A percentile compares a stretch with the other conserved stretches of the same genome.
These are phyloP conservation scores for Drechslerella coelobrocha DNA, from an alignment of 2,329 filamentous ascomycete species.

Conservation along the genomic window DNA sequence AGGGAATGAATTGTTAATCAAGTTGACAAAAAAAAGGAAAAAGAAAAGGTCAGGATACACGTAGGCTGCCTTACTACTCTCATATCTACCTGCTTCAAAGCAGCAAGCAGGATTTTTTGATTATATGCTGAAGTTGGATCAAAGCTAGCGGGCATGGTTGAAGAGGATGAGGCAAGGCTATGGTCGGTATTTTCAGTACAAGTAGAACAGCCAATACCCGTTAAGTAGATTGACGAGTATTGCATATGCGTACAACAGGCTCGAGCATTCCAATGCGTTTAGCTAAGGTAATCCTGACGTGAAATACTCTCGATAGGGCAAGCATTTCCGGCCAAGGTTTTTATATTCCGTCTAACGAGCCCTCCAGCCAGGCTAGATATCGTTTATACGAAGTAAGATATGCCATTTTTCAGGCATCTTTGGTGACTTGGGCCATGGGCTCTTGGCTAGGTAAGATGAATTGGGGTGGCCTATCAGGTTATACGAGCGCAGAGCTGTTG, in stretches of 20 bases:
- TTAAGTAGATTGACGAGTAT: no score
- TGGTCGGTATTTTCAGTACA: no score
- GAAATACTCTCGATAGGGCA: no score
- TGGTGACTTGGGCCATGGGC: background rate
- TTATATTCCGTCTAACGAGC: no score
- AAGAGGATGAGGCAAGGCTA: no score
- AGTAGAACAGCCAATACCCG: no score
- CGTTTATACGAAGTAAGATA: no score
- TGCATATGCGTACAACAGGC: no score
- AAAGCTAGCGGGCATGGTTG: constrained; percentile 1
- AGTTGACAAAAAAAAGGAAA: background rate
- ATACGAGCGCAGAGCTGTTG: background rate
- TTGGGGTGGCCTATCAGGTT: background rate
- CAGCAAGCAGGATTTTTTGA: constrained; percentile 1
- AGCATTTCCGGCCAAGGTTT: no score
- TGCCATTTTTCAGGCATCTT: background rate
- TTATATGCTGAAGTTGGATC: constrained; percentile 13
- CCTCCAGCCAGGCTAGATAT: no score
- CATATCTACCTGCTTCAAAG: constrained; percentile 2
- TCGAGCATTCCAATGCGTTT: no score
- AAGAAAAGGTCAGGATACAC: background rate
- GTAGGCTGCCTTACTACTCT: background rate
- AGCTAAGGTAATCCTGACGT: no score
- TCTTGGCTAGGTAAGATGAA: background rate
- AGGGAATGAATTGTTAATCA: background rate